Percentiles rank a stretch among this genome's conserved stretches.
phyloP scores from a whole-genome alignment of 495 filamentous ascomycete genomes.

The Lasiosphaeris hirsuta region DNA sequence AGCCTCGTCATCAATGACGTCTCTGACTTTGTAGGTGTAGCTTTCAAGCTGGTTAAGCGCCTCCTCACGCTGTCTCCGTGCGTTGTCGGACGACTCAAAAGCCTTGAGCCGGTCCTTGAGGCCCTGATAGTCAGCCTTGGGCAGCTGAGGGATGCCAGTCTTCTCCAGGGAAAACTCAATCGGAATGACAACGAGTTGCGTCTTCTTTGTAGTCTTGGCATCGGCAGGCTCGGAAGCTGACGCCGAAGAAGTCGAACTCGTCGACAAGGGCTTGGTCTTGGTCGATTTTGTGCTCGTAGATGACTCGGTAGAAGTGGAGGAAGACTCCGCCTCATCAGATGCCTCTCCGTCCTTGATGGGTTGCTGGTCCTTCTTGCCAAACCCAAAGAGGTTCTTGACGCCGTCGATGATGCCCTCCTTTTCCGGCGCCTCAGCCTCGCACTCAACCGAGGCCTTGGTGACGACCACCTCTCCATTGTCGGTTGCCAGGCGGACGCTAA shows the following conservation, averaged over 20 bases:
- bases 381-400: slow-evolving; percentile 91
- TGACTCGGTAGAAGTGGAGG: slow-evolving; percentile 26
- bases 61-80: slow-evolving; percentile 77
- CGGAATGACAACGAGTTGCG: slow-evolving; percentile 66
- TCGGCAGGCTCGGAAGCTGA: slow-evolving; percentile 41
- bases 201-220: slow-evolving; percentile 51
- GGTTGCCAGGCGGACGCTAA: slow-evolving; percentile 66
- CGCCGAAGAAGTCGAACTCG: slow-evolving; percentile 45
- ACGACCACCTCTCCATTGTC: slow-evolving; percentile 84
- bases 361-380: slow-evolving; percentile 84
- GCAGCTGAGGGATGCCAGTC: slow-evolving; percentile 56
- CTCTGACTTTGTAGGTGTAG: slow-evolving; percentile 87
- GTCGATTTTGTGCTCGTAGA: slow-evolving; percentile 30
- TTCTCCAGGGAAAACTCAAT: slow-evolving; percentile 60
- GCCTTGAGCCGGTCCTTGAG: slow-evolving; percentile 71
- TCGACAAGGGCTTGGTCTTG: slow-evolving; percentile 29
- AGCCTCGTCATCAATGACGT: slow-evolving; percentile 69
- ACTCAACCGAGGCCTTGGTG: slow-evolving; percentile 71
- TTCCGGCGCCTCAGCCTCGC: slow-evolving; percentile 64
- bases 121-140: slow-evolving; percentile 56
- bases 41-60: slow-evolving; percentile 86
- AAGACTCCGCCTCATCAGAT: slow-evolving; percentile 39
- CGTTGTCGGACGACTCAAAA: slow-evolving; percentile 78
- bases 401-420: slow-evolving; percentile 84
- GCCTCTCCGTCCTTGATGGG: slow-evolving; percentile 63